phyloP scores from a whole-genome alignment of 139 green algal genomes.

The Auxenochlorella pyrenoidosa region DNA sequence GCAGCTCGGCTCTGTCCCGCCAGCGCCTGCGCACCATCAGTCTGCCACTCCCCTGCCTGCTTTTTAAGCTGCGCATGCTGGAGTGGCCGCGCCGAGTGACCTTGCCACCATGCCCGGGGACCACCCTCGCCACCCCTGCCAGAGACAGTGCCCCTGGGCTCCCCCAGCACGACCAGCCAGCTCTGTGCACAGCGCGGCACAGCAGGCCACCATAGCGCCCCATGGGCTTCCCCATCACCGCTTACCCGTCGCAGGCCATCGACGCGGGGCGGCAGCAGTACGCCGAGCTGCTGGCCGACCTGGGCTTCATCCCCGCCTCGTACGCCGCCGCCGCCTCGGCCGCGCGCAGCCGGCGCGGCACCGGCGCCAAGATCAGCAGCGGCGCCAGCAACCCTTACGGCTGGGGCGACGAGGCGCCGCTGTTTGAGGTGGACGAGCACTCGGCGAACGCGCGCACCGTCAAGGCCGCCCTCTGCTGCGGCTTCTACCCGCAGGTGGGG shows the following conservation, averaged over 20 bases:
- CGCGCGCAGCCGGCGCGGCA: background rate
- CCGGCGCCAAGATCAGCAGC: background rate
- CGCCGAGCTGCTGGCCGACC: slow-evolving; percentile 72
- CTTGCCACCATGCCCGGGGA: too few relatives aligned
- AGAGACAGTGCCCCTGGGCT: too few relatives aligned
- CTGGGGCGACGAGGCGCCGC: background rate
- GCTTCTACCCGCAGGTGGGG: slow-evolving; percentile 92
- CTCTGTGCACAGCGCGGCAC: too few relatives aligned
- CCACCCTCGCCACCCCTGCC: too few relatives aligned
- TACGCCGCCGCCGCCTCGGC: slow-evolving; percentile 33
- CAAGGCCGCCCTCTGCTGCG: slow-evolving; percentile 73
- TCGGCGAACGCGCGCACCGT: slow-evolving; percentile 51
- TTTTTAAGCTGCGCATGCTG: too few relatives aligned
- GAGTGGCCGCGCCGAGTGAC: too few relatives aligned
- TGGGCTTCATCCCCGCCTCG: slow-evolving; percentile 69
- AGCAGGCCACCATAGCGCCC: too few relatives aligned
- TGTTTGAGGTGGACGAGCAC: slow-evolving; percentile 29
- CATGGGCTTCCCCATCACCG: background rate
- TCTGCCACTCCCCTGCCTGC: too few relatives aligned
- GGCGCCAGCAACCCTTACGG: slow-evolving; percentile 9
- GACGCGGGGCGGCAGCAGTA: slow-evolving; percentile 73
- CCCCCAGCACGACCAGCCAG: too few relatives aligned
- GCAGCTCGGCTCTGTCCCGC: too few relatives aligned
- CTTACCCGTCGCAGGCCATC: slow-evolving; percentile 69
- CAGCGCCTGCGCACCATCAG: too few relatives aligned